Conservation (phyloP, 805 yeast genomes). For the Candida nonsorbophila region DNA sequence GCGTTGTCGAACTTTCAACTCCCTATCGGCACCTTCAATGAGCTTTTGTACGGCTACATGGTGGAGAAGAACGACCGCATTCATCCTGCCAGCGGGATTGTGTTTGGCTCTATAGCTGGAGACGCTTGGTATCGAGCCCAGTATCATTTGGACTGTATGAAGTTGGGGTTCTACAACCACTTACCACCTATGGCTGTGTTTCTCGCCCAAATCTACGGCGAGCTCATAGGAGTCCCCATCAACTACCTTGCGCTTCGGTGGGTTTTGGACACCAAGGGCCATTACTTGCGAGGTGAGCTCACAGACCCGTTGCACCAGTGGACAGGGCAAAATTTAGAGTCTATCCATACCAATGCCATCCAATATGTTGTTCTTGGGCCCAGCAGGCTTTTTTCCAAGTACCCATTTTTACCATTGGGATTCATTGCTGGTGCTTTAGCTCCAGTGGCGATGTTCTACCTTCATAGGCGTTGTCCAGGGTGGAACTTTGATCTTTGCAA, state of each 20-base stretch:
- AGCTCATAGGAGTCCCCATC: constrained; percentile 47
- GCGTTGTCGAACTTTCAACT: constrained; percentile 49
- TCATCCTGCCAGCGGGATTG: constrained; percentile 46
- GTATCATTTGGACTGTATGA: constrained; percentile 20
- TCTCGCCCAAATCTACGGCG: constrained; percentile 48
- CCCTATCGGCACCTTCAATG: constrained; percentile 49
- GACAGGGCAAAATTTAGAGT: constrained; percentile 43
- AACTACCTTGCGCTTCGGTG: constrained; percentile 46
- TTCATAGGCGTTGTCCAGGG: constrained; percentile 22
- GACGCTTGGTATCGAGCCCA: constrained; percentile 52
- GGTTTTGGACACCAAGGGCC: constrained; percentile 37
- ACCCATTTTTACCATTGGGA: constrained; percentile 41
- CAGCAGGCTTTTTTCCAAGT: constrained; percentile 34
- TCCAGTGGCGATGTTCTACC: constrained; percentile 27
- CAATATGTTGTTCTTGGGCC: constrained; percentile 51
- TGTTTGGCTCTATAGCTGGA: constrained; percentile 50
- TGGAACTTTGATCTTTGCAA: constrained; percentile 35
- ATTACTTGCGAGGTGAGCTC: constrained; percentile 26
- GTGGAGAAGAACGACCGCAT: constrained; percentile 24
- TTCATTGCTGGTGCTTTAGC: constrained; percentile 34
- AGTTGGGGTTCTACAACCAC: constrained; percentile 50
- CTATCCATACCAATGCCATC: constrained; percentile 43
- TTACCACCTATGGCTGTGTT: constrained; percentile 48
- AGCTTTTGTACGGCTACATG: constrained; percentile 43
- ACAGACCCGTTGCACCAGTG: constrained; percentile 46